Evolutionary conservation across 192 early-diverging fungal species (phyloP).

Genomic region (Backusella australiensis): DNA sequence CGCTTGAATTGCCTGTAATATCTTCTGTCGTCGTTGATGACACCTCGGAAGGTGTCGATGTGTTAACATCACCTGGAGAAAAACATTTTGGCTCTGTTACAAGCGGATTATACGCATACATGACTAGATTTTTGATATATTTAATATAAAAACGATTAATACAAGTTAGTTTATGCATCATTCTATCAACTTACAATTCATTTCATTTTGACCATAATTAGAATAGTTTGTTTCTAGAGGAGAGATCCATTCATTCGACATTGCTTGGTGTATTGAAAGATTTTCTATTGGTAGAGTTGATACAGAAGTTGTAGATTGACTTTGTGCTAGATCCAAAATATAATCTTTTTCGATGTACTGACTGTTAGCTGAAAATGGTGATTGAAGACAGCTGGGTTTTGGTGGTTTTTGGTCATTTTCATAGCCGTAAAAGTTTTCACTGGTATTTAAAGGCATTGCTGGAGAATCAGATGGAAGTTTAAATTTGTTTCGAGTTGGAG

Average conservation of each 20-base stretch:
- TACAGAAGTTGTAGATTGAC: background rate
- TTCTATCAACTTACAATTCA: background rate
- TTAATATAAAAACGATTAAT: background rate
- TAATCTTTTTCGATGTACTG: background rate
- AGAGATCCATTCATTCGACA: background rate
- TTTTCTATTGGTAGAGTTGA: constrained; percentile 8
- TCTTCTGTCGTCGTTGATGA: constrained; percentile 1
- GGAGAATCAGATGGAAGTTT: background rate
- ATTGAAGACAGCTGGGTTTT: background rate
- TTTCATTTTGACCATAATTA: background rate
- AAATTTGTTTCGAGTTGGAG: constrained; percentile 5
- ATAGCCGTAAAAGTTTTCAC: background rate
- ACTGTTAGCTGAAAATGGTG: background rate
- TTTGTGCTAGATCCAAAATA: constrained; percentile 2
- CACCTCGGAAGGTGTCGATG: background rate
- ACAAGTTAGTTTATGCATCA: background rate
- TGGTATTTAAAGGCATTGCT: background rate
- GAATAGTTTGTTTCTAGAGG: background rate
- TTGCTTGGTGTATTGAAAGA: background rate
- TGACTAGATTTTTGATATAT: background rate
- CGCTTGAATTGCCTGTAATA: background rate
- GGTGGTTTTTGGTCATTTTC: background rate
- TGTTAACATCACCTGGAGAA: background rate
- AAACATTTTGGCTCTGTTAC: background rate
- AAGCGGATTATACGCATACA: constrained; percentile 1